Base-by-base conservation (phyloP, 2,329 filamentous ascomycete species). In the Penicillium sp. region DNA sequence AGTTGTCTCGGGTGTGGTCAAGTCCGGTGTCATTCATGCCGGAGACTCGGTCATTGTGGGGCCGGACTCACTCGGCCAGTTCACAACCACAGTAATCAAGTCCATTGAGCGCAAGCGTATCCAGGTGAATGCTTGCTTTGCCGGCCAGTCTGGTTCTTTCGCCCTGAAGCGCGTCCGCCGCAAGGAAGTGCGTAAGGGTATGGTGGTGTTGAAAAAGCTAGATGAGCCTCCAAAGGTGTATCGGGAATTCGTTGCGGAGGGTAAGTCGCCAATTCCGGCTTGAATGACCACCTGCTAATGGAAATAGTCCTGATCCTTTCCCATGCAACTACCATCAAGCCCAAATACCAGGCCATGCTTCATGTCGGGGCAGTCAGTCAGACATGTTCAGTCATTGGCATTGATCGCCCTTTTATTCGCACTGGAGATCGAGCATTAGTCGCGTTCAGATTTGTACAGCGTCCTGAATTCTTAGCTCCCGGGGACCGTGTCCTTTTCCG, bases 91-190 rank as follows among this genome's bases (percentile, higher is more conserved):
- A 0, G 89, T 85, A 45, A 89, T 99, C 55, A 87, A 93, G 29
- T 93, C 91, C 12, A 97, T 99, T 64, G 93, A 99, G 75, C 85
- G 94, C 18, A 97, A 97, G 80, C 84, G 94, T 21, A 93, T 97
- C 62, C 82, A 85, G 25, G 93, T 97, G 0, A 91, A 91, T 0
- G 90, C 88, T 1, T 93, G 91, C 34, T 90, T 88, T 13, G 94
- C 94, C 0, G 94, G 94, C 0, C 94, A 99, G 74, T 95, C 90
- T 29, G 94, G 90, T 0, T 94, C 89, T 9, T 95, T 99, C 67
- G 93, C 94, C 0, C 73, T 99, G 50, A 92, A 94, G 62, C 88
- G 91, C 59, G 83, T 97, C 3, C 86, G 91, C 46, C 81, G 93
- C 40, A 96, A 93, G 72, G 93, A 97, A 62, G 93, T 99, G 0